phyloP scores from a whole-genome alignment of 106 monocot genomes.

The Allium sativum region DNA sequence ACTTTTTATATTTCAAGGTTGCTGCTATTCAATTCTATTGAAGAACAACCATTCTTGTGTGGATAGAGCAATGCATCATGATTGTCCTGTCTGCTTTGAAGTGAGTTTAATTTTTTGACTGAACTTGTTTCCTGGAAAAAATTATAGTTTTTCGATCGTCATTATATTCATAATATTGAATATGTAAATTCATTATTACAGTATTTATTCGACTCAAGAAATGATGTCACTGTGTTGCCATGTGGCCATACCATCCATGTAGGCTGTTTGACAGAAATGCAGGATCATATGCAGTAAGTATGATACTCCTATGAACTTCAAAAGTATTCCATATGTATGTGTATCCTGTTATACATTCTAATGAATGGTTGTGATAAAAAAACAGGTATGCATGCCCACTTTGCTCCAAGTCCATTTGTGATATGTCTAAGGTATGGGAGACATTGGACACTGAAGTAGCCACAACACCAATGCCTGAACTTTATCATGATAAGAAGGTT shows the following conservation, averaged over 20 bases:
- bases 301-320: neutral
- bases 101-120: constrained; percentile 2
- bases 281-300: constrained; percentile 46
- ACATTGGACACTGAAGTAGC: constrained; percentile 49
- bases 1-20: constrained; percentile 21
- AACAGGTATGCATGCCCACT: constrained; percentile 55
- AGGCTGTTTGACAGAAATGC: constrained; percentile 57
- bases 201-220: constrained; percentile 62
- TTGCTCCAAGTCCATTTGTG: constrained; percentile 63
- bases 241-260: constrained; percentile 64
- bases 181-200: constrained; percentile 5
- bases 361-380: neutral
- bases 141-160: no score
- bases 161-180: neutral
- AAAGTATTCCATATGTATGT: no score
- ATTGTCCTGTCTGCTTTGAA: constrained; percentile 71
- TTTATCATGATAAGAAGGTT: constrained; percentile 39
- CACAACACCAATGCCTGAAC: constrained; percentile 41
- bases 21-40: constrained; percentile 44
- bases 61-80: constrained; percentile 63
- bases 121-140: no score
- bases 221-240: constrained; percentile 44
- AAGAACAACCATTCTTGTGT: constrained; percentile 57
- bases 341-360: neutral
- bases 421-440: constrained; percentile 71